Base-by-base conservation (phyloP, 2,329 filamentous ascomycete genomes). In the Calonectria honghensis region DNA sequence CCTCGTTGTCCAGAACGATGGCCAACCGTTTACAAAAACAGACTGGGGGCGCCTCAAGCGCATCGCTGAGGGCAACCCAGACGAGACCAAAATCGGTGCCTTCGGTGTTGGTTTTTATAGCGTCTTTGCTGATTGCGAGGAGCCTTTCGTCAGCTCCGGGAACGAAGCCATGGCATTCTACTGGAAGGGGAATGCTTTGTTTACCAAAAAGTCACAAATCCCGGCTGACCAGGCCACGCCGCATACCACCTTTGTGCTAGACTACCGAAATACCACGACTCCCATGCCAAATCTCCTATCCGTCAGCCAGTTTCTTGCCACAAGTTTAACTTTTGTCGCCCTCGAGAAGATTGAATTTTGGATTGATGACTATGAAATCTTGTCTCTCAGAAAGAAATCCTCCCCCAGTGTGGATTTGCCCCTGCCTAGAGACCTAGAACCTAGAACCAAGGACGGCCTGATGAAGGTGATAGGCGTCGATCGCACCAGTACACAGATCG, bases 91-190 rank as follows among this genome's bases (percentile, higher is more conserved):
- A 88, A 99, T 99, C 81, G 97, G 97, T 70, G 97, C 97, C 4
- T 99, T 99, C 84, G 97, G 97, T 78, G 97, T 99, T 39, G 97
- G 97, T 3, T 99, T 99, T 87, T 99, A 99, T 89, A 98, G 95
- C 84, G 96, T 98, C 50, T 99, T 99, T 84, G 95, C 97, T 75
- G 97, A 99, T 84, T 99, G 96, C 83, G 97, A 99, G 85, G 96
- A 98, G 80, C 97, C 97, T 0, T 98, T 99, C 82, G 94, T 99
- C 77, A 97, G 95, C 78, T 98, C 96, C 0, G 97, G 97, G 0
- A 91, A 90, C 76, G 93, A 98, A 85, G 96, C 96, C 48, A 98
- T 99, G 95, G 96, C 96, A 0, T 99, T 99, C 83, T 99, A 98
- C 87, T 99, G 97, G 97, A 98, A 98, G 85, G 96, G 94, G n/a